Evolutionary conservation across 768 basidiomycete genomes (phyloP), one percentile per base, ranked within the genome.

Genomic region (Mrakia frigida): DNA sequence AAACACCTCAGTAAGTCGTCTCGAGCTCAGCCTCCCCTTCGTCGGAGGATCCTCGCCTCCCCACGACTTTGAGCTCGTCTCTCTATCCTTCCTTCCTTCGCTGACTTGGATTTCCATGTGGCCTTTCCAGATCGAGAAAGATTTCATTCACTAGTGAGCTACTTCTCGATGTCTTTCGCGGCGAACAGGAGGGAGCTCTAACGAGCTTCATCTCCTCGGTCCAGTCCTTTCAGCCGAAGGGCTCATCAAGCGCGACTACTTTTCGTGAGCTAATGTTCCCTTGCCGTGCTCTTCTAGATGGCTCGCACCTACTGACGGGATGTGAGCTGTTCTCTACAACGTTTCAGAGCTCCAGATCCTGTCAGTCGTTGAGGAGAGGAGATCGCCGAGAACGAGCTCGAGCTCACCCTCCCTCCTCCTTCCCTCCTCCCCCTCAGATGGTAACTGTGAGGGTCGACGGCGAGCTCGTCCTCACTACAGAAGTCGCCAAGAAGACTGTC

Each of bases 391-490:
- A 25, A 25, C 3, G 14, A 25, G 25, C 25, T 56, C n/a, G n/a
- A 56, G 56, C 23, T 56, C 56, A 56, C 56, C 53, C n/a, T 50
- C 35, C 33, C 75, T 43, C 46, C 46, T 25, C 35, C 53, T 9
- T 7, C 14, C 39, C 65, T 31, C 28, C 52, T 59, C 52, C 28
- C 21, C 16, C 46, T 50, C 73, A 71, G 60, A 73, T 98, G 82
- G 96, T 97, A 7, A 94, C 98, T 81, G 91, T 99, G 83, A 98
- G 95, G n/a, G 94, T 98, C 60, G 96, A 98, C 80, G 93, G 94
- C 7, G 94, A 97, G 83, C 95, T 98, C 84, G 98, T 95, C 0
- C 91, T 93, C 80, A 96, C 96, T 0, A 98, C 95, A 23, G 92
- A 91, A 74, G 96, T 96, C 41, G 97, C 98, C 81, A 98, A 93